Base-by-base conservation (phyloP, 2,329 filamentous ascomycete species). In the Colletotrichum costaricense region DNA sequence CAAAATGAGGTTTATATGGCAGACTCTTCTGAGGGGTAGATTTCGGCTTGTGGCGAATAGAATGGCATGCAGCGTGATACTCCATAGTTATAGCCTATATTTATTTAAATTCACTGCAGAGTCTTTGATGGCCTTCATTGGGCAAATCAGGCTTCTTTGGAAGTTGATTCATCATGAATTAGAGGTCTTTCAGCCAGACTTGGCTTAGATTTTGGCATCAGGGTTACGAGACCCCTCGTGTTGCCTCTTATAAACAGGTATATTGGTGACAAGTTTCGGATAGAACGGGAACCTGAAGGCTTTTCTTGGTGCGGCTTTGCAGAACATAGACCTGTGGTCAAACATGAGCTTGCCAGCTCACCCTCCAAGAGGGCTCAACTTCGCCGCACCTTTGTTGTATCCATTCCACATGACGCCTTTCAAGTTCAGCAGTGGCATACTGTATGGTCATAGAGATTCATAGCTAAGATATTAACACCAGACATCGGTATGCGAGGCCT, bases 71-170 rank as follows among this genome's bases (percentile, higher is more conserved):
- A 11, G 42, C 42, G 16, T 1, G 0, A n/a, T 3, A 19, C 5
- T 4, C 42, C 16, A 49, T 9, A 19, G 1, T n/a, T 0, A n/a
- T 8, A 0, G 3, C 19, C 7, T 19, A 1, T n/a, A 0, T 19
- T 1, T 0, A 8, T 49, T 49, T 0, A 4, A 19, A 6, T 49
- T 19, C 5, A 19, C 19, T 49, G 3, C 0, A 49, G 19, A 9
- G 19, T 49, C 7, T 7, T n/a, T n/a, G 14, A 0, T 19, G 2
- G 19, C 2, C 5, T 9, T n/a, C 2, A 2, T 49, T 19, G 19
- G 42, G 42, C 19, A 3, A 19, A 49, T 4, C 6, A 49, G 42
- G 7, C 42, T 19, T 6, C 3, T 2, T 49, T 49, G 1, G 2
- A n/a, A 49, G 8, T 49, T 49, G 42, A 19, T 11, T n/a, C 42